Evolutionary conservation across 108 stramenopile genomes (phyloP).

Genomic region (Mediolabrus comicus): DNA sequence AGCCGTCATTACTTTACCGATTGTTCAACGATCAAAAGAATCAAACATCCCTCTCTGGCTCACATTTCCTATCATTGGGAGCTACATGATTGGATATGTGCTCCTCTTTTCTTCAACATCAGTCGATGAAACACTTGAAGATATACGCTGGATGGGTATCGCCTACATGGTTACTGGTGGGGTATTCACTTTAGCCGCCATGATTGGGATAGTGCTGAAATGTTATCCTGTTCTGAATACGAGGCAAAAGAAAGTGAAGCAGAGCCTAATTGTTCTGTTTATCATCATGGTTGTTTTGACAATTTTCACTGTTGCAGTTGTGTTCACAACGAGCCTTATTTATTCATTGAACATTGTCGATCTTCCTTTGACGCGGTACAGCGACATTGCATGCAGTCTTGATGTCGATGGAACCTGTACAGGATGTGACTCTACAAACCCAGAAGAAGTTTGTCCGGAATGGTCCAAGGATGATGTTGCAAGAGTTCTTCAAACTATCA

Average conservation of each 20-base stretch:
- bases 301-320: slow-evolving; percentile 43
- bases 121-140: slow-evolving; percentile 20
- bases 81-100: slow-evolving; percentile 49
- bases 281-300: slow-evolving; percentile 54
- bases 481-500: slow-evolving; percentile 61
- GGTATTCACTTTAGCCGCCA: slow-evolving; percentile 56
- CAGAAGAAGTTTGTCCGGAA: slow-evolving; percentile 61
- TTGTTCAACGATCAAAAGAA: slow-evolving; percentile 83
- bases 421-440: slow-evolving; percentile 37
- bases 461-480: slow-evolving; percentile 70
- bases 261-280: slow-evolving; percentile 53
- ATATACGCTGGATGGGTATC: slow-evolving; percentile 59
- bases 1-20: slow-evolving; percentile 73
- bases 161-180: slow-evolving; percentile 58
- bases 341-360: slow-evolving; percentile 51
- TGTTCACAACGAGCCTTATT: slow-evolving; percentile 62
- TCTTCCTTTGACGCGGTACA: slow-evolving; percentile 40
- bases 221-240: slow-evolving; percentile 64
- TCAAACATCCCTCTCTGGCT: slow-evolving; percentile 83
- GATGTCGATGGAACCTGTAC: slow-evolving; percentile 60
- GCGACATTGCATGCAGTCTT: slow-evolving; percentile 60
- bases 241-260: slow-evolving; percentile 68
- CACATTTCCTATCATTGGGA: slow-evolving; percentile 63
- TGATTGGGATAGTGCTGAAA: slow-evolving; percentile 59
- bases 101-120: slow-evolving; percentile 54